Evolutionary conservation across 2,329 filamentous ascomycete species (phyloP), one percentile per base, ranked within the genome.

Genomic region (Scedosporium dehoogii): DNA sequence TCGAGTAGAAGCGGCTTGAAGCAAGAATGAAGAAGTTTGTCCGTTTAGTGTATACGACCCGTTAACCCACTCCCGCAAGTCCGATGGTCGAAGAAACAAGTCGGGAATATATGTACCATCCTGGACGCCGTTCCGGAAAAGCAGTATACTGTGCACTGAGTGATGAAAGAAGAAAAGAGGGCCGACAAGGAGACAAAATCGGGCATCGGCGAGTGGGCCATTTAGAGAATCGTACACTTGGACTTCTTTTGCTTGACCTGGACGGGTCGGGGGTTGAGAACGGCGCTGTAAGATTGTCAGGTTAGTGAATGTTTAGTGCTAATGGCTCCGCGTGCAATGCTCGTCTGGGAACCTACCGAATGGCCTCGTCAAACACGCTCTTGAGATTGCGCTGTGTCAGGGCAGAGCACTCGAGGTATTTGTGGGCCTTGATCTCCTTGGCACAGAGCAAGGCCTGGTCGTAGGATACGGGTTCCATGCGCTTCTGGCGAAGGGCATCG

Each of bases 281-380:
- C 88, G 65, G 88, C 87, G 70, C 88, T 91, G 69, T 14, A 18
- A 14, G 84, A 48, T 62, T 67, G 71, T 62, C 70, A 60, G 6
- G 23, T 41, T 12, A 58, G 21, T n/a, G 4, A 14, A 58, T 18
- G 9, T 23, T 23, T 2, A 9, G n/a, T 68, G 66, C 69, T 69
- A 67, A 69, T 55, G 51, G 14, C 10, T 27, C n/a, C 14, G 70
- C 51, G 67, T 48, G 3, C n/a, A n/a, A 7, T 6, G 3, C 6
- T 9, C 7, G 44, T 48, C 18, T 6, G 44, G 65, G 55, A 56
- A 78, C 88, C 69, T 79, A 97, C 94, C 94, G 88, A 73, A 99
- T 99, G 41, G 94, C 94, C 78, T 97, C 93, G 73, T 99, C 94
- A 73, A 99, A 99, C 58, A 99, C 94, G 71, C 91, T 96, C 87